Conservation (phyloP, 306 rosid species). For the Trifolium repens region DNA sequence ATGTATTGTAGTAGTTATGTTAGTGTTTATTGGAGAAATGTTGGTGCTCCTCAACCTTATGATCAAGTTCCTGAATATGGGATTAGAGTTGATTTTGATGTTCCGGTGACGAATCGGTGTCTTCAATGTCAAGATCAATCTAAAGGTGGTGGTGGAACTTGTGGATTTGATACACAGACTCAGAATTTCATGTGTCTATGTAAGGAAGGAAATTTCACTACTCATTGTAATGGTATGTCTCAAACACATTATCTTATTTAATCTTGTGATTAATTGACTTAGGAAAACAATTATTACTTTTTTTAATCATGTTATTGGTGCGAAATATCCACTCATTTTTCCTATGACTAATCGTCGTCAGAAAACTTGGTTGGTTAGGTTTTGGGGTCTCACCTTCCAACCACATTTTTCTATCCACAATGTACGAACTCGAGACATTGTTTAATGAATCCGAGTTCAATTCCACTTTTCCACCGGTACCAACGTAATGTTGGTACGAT, state of each 20-base stretch:
- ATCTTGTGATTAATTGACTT: neutral
- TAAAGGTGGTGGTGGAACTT: conserved; percentile 81
- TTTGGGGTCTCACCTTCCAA: neutral
- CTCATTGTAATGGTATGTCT: conserved; percentile 69
- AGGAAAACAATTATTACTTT: neutral
- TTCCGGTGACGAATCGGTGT: conserved; percentile 70
- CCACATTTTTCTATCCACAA: neutral
- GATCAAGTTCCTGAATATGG: conserved; percentile 89
- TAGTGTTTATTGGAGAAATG: conserved; percentile 81
- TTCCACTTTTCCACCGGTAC: neutral
- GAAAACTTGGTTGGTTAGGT: neutral
- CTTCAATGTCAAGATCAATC: conserved; percentile 77
- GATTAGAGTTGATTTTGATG: conserved; percentile 73
- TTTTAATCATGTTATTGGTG: too few relatives aligned
- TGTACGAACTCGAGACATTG: neutral
- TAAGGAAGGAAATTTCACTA: conserved; percentile 64
- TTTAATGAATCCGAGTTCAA: neutral
- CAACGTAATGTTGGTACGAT: neutral
- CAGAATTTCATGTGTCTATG: conserved; percentile 75
- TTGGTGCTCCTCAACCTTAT: conserved; percentile 69
- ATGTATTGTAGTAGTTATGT: conserved; percentile 76
- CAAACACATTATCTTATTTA: neutral
- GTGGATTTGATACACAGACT: conserved; percentile 68
- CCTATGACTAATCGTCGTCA: too few relatives aligned
- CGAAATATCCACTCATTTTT: too few relatives aligned